A percentile compares a stretch with the other conserved stretches of the same genome.
Conservation (phyloP, 176 grass and related monocot species). For the Thinopyrum elongatum region DNA sequence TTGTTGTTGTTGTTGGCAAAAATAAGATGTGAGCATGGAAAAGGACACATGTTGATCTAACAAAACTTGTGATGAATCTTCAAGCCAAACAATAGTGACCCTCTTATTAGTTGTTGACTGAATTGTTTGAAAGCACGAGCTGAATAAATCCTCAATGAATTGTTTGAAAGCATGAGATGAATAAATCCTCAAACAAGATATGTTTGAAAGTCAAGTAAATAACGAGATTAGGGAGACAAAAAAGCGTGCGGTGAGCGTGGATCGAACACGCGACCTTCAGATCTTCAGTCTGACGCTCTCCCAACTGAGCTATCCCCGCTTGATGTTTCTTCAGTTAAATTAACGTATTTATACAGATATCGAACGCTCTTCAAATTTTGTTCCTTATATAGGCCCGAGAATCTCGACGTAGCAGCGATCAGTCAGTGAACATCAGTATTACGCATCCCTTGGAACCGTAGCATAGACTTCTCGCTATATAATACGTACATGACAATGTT, state of each 20-base stretch:
- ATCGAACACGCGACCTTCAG: constrained; percentile 89
- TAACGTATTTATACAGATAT: accelerated
- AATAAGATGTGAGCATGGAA: too few relatives aligned
- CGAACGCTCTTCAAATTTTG: not conserved
- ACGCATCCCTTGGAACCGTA: not conserved
- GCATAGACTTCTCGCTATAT: not conserved
- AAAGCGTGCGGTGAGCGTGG: constrained; percentile 51
- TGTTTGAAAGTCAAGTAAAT: too few relatives aligned
- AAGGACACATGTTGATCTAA: too few relatives aligned
- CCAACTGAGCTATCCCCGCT: constrained; percentile 97
- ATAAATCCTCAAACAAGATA: too few relatives aligned
- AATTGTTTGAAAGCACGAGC: too few relatives aligned
- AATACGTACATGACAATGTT: not conserved
- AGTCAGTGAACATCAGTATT: not conserved
- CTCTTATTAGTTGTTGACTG: too few relatives aligned
- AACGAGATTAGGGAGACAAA: not conserved
- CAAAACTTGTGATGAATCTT: too few relatives aligned
- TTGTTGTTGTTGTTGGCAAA: too few relatives aligned
- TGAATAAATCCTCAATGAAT: too few relatives aligned
- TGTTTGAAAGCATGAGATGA: too few relatives aligned
- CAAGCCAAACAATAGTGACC: too few relatives aligned
- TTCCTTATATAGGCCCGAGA: not conserved
- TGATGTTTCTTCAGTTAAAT: accelerated
- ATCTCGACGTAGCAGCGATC: not conserved
- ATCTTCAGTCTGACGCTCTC: constrained; percentile 99